These are phyloP conservation scores for Colletotrichum neosansevieriae DNA, from an alignment of 2,329 filamentous ascomycete species.

Conservation along the genomic window DNA sequence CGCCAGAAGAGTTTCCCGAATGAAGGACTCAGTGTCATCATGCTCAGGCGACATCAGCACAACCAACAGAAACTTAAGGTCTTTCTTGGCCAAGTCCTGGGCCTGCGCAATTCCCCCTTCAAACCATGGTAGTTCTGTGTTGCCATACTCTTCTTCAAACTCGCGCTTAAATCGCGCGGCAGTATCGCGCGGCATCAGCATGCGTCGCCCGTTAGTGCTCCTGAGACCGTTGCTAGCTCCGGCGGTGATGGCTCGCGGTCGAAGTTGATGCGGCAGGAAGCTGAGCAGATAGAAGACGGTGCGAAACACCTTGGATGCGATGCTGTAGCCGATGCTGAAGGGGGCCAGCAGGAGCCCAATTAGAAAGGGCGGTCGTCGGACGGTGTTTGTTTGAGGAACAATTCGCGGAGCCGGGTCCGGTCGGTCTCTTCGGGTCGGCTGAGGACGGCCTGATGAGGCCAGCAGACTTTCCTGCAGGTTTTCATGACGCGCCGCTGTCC, in stretches of 20 bases:
- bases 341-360: conserved; percentile 84
- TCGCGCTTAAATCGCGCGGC: conserved; percentile 90
- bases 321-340: conserved; percentile 80
- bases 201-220: conserved; percentile 77
- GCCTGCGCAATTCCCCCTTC: conserved; percentile 94
- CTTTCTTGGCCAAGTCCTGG: conserved; percentile 88
- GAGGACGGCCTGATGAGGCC: conserved; percentile 45
- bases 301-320: conserved; percentile 77
- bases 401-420: conserved; percentile 84
- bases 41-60: conserved; percentile 92
- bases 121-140: conserved; percentile 78
- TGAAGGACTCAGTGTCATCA: conserved; percentile 87
- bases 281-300: conserved; percentile 83
- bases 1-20: conserved; percentile 83
- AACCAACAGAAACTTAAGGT: conserved; percentile 92
- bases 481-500: conserved; percentile 74
- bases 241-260: conserved; percentile 66
- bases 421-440: conserved; percentile 43
- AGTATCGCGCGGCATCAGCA: conserved; percentile 87
- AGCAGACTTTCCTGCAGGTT: conserved; percentile 76
- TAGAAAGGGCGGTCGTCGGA: conserved; percentile 79
- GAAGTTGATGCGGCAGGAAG: conserved; percentile 78
- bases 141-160: conserved; percentile 93
- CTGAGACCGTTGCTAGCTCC: conserved; percentile 64
- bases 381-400: conserved; percentile 79